Base-by-base conservation (phyloP, 192 early-diverging fungal genomes). In the Podila epigama region DNA sequence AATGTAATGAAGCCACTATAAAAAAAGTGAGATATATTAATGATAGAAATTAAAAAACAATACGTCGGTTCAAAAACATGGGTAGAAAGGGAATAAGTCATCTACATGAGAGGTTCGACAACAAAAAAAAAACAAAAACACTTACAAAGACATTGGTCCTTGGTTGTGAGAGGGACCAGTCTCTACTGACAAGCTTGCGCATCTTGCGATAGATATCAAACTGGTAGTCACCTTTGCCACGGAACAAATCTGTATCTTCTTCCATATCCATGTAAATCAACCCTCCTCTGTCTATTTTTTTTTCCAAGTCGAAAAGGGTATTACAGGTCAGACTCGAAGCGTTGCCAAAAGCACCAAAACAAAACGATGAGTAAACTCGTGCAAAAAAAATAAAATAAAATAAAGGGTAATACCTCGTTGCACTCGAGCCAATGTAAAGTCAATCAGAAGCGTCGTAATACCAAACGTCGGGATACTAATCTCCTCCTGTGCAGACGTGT, bases 171-270 rank as follows among this genome's bases (percentile, higher is more conserved):
- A 59, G 51, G 1, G 62, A 52, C 86, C 86, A 87, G 34, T 87
- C 69, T n/a, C 65, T 67, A 6, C 58, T 63, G 11, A 75, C 58
- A 12, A 68, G 65, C 34, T 70, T 68, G 31, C 83, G 83, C 91
- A 92, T 92, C 77, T 87, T 83, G 32, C 91, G 81, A 51, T 92
- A 92, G 36, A 92, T 86, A 29, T 92, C 91, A 63, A 80, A 92
- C 70, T 92, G 91, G 50, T 88, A 87, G 66, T 92, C 91, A 22
- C 90, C 89, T 25, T 79, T 54, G 31, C 66, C 68, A 20, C 51
- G 50, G 32, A 72, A 80, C 6, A 68, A 41, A 57, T 80, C 68
- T 29, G 57, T 58, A 20, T 71, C 68, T 51, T 80, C 66, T 25
- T 71, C 65, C 40, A 80, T 28, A 27, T 70, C 65, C 78, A 70